phyloP scores from a whole-genome alignment of 768 basidiomycete species.

The Stropharia rugosoannulata region DNA sequence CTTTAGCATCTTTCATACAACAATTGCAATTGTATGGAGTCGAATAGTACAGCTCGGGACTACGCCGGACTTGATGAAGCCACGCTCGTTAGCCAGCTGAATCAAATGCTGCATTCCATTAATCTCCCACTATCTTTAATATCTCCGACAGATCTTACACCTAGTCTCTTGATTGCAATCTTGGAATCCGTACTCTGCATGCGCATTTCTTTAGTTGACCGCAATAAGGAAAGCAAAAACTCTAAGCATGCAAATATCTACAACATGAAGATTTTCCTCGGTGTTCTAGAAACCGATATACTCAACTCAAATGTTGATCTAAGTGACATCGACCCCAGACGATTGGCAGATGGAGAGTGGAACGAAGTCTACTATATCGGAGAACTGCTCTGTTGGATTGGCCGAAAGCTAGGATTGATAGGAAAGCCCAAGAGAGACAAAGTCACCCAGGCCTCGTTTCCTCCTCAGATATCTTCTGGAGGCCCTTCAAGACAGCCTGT shows the following conservation, averaged over 20 bases:
- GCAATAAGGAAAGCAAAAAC: constrained; percentile 25
- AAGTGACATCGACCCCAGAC: constrained; percentile 61
- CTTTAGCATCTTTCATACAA: too few relatives aligned
- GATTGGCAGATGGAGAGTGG: constrained; percentile 62
- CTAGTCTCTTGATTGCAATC: constrained; percentile 67
- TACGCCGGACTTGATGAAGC: constrained; percentile 10
- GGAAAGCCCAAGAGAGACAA: neutral
- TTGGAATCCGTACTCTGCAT: constrained; percentile 58
- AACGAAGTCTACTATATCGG: constrained; percentile 68
- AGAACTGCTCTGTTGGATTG: constrained; percentile 71
- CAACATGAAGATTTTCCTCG: constrained; percentile 74
- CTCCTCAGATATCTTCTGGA: neutral
- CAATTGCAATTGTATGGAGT: too few relatives aligned
- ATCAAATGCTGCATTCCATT: constrained; percentile 44
- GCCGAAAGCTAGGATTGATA: constrained; percentile 37
- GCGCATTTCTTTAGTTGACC: constrained; percentile 50
- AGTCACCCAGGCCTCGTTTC: neutral
- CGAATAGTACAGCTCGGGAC: neutral
- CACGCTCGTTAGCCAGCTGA: constrained; percentile 36
- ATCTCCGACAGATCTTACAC: constrained; percentile 64
- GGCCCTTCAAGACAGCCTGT: neutral
- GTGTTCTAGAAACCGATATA: constrained; percentile 68
- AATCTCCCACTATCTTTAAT: constrained; percentile 44
- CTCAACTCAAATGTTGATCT: constrained; percentile 62
- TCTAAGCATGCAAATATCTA: constrained; percentile 45